Percentiles rank a stretch among this genome's conserved stretches.
Evolutionary conservation across 2,329 filamentous ascomycete genomes (phyloP).

Genomic region (Biscogniauxia mediterranea): DNA sequence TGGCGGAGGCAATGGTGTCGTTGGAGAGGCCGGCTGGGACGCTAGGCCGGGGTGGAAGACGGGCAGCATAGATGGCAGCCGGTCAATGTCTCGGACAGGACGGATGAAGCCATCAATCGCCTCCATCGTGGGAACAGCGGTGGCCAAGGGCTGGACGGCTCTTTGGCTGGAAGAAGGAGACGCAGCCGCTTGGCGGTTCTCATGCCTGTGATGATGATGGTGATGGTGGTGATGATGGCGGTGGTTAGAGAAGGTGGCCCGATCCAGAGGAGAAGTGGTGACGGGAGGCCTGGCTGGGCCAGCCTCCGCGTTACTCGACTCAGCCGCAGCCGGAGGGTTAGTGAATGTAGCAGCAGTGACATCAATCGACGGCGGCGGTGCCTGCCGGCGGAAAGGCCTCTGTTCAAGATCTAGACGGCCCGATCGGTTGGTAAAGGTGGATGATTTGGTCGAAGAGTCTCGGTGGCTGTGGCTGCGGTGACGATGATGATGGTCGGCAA

Average conservation of each 20-base stretch:
- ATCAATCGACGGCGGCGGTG: slow-evolving; percentile 80
- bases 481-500: slow-evolving; percentile 51
- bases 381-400: slow-evolving; percentile 69
- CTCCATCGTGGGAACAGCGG: slow-evolving; percentile 66
- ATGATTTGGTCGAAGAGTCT: slow-evolving; percentile 44
- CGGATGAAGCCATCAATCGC: slow-evolving; percentile 72
- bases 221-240: slow-evolving; percentile 52
- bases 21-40: slow-evolving; percentile 91
- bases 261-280: slow-evolving; percentile 70
- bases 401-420: slow-evolving; percentile 56
- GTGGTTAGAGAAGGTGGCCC: slow-evolving; percentile 57
- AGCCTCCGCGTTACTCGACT: slow-evolving; percentile 48
- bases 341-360: slow-evolving; percentile 59
- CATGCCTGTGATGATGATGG: slow-evolving; percentile 44
- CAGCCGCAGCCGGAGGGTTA: slow-evolving; percentile 40
- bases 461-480: slow-evolving; percentile 51
- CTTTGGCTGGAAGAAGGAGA: slow-evolving; percentile 50
- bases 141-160: slow-evolving; percentile 62
- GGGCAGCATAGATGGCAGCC: slow-evolving; percentile 78
- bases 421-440: slow-evolving; percentile 54
- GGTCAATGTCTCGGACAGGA: slow-evolving; percentile 77
- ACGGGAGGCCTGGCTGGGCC: slow-evolving; percentile 61
- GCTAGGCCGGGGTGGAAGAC: slow-evolving; percentile 65
- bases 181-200: slow-evolving; percentile 48
- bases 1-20: slow-evolving; percentile 72